A percentile compares a stretch with the other conserved stretches of the same genome.
Evolutionary conservation across 495 filamentous ascomycete species (phyloP).

Genomic region (Thermothielavioides terrestris): DNA sequence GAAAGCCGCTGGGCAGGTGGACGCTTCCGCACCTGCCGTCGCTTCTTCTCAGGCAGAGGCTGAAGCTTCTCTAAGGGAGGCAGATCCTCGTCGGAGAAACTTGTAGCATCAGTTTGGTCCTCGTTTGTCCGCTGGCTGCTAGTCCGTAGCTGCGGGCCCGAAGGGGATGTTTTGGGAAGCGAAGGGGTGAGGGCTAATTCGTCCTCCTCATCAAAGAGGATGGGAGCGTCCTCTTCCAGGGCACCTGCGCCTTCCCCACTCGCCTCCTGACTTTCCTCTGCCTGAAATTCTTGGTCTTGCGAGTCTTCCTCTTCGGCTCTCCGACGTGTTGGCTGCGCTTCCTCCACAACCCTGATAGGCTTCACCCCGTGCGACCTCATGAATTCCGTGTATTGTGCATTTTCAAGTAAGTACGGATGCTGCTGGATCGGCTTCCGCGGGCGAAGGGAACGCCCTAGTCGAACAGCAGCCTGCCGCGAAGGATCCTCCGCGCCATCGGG

Average conservation of each 20-base stretch:
- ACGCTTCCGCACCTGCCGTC: conserved; percentile 12
- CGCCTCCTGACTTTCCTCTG: conserved; percentile 41
- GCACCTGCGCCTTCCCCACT: conserved; percentile 10
- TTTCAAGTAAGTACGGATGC: conserved; percentile 62
- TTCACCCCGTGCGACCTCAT: conserved; percentile 55
- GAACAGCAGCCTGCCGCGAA: conserved; percentile 13
- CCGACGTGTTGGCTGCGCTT: conserved; percentile 22
- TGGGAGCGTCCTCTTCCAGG: conserved; percentile 22
- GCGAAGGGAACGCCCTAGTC: conserved; percentile 43
- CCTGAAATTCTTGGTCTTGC: conserved; percentile 40
- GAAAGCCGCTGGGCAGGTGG: conserved; percentile 12
- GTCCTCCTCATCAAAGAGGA: conserved; percentile 20
- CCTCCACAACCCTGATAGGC: conserved; percentile 46
- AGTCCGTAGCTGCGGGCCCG: conserved; percentile 1
- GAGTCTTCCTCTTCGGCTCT: conserved; percentile 33
- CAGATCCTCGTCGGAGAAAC: conserved; percentile 32
- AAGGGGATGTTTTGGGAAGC: conserved; percentile 20
- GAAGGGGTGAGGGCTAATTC: conserved; percentile 25
- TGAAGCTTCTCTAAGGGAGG: conserved; percentile 26
- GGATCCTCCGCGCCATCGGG: conserved; percentile 11
- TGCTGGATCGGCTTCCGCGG: conserved; percentile 68
- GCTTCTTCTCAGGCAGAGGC: conserved; percentile 4
- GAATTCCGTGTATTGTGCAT: conserved; percentile 52
- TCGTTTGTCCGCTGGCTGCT: conserved; percentile 20
- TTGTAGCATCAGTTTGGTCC: conserved; percentile 23